A percentile compares a stretch with the other conserved stretches of the same genome.
Conservation (phyloP, 1,284 basidiomycete species). For the Mycena citricolor region DNA sequence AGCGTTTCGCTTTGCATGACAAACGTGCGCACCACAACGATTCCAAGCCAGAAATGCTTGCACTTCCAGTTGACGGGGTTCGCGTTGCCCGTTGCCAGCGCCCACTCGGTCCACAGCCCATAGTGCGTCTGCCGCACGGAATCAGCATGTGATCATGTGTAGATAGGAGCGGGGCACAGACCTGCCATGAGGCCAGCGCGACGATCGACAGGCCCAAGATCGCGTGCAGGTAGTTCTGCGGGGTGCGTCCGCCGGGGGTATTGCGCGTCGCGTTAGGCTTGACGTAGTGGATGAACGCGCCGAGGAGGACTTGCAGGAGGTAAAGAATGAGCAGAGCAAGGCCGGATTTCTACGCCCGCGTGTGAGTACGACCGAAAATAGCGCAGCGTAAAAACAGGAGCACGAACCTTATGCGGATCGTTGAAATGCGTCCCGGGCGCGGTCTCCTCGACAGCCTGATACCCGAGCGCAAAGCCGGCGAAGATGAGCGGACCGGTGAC, state of each 20-base stretch:
- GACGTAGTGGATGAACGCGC: conserved; percentile 41
- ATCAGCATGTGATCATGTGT: neutral
- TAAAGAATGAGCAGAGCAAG: conserved; percentile 45
- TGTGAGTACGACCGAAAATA: neutral
- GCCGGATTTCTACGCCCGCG: conserved; percentile 36
- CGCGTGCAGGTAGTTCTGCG: conserved; percentile 31
- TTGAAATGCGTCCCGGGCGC: conserved; percentile 8
- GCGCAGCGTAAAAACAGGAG: neutral
- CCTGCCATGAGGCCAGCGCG: conserved; percentile 34
- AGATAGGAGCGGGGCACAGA: conserved; percentile 8
- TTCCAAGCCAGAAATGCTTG: conserved; percentile 20
- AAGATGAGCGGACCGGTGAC: conserved; percentile 34
- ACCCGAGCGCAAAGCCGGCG: conserved; percentile 30
- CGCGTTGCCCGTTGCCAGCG: conserved; percentile 13
- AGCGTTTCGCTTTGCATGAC: no score
- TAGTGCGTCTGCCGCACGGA: conserved; percentile 16
- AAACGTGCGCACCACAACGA: conserved; percentile 17
- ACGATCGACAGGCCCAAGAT: conserved; percentile 34
- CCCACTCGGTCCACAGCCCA: conserved; percentile 22
- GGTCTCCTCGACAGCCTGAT: conserved; percentile 7
- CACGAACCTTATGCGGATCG: conserved; percentile 25
- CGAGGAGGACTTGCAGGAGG: conserved; percentile 41
- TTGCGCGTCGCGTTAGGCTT: conserved; percentile 25
- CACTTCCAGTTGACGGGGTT: conserved; percentile 21
- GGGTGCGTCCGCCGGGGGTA: conserved; percentile 23